Evolutionary conservation across 2,329 filamentous ascomycete species (phyloP), one percentile per base, ranked within the genome.

Genomic region (Lachnellula subtilissima): DNA sequence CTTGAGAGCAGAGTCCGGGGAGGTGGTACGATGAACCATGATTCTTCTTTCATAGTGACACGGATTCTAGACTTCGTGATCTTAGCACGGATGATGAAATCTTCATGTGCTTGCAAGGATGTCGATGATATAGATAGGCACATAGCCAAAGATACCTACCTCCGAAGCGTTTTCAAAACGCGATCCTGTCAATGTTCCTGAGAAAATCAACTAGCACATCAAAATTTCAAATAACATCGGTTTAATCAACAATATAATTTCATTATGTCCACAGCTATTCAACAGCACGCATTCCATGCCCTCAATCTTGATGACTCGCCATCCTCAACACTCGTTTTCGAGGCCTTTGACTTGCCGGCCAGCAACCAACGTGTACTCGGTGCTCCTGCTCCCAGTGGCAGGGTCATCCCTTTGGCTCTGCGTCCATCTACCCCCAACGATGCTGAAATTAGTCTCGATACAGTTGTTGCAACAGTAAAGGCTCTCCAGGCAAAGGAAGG

Each of bases 401-500:
- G 14, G n/a, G 7, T 39, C 12, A 39, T 14, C 2, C 37, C 47
- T 32, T 32, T 48, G 15, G 47, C 47, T 11, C 17, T 48, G 17
- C 12, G n/a, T 17, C 23, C 28, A 48, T 32, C 23, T 48, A 7
- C 47, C 23, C 47, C 12, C 25, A 35, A 48, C 17, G 15, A 15
- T 19, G n/a, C 47, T 17, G 17, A 17, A 5, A 35, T 32, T 19
- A 32, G 32, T 35, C 47, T 48, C 4, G 37, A 39, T 17, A 39
- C 37, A 39, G 37, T 17, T 25, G 15, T 48, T 9, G 28, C 17
- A 35, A 71, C 72, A 1, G 69, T 78, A 53, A 70, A 74, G 48
- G 56, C 60, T 17, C 68, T 75, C 22, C 72, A 75, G 56, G 60
- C 62, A 1, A 64, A 69, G 46, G 65, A 72, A 35, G 65, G 63